Evolutionary conservation across 352 stramenopile species (phyloP), one percentile per base, ranked within the genome.

Genomic region (Pythium rishiriense): DNA sequence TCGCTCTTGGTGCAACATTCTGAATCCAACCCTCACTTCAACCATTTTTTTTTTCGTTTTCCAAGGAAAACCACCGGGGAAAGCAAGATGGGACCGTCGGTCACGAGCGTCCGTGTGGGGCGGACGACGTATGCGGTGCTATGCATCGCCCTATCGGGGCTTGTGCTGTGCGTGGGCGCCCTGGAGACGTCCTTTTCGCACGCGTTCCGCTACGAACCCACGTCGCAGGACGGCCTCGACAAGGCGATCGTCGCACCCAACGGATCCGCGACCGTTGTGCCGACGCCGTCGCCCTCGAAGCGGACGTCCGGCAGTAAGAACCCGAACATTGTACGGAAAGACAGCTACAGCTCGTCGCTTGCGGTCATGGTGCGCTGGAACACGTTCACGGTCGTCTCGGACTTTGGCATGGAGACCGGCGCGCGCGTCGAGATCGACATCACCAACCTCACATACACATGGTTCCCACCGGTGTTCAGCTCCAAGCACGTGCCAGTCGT

Each of bases 381-480:
- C 67, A 88, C 83, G 19, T 73, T 73, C 51, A 79, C 75, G 15
- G 37, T 85, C n/a, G 43, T 89, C n/a, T 58, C 75, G 17, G 67
- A 68, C 19, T 89, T 89, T 47, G 78, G 78, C 37, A 81, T 91
- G 71, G 82, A 91, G 41, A 48, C 57, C 24, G 77, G 73, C 9
- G 77, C 51, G 0, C 74, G 75, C 12, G 46, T 91, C 29, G 61
- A 78, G 24, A 48, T 91, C 10, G 50, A 79, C 22, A 66, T 89
- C 68, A 53, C 50, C 0, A 68, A 75, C 46, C 42, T 81, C 41
- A 51, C 62, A 29, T 72, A 72, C 55, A 43, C 51, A 31, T 47
- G 35, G 9, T 66, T 73, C 9, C 55, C 57, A 3, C 10, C 42
- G 0, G 37, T 57, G 14, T 61, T 52, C 28, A 54, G 60, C 21